These are phyloP conservation scores for Polyporus arcularius DNA, from an alignment of 768 basidiomycete genomes.

Conservation along the genomic window DNA sequence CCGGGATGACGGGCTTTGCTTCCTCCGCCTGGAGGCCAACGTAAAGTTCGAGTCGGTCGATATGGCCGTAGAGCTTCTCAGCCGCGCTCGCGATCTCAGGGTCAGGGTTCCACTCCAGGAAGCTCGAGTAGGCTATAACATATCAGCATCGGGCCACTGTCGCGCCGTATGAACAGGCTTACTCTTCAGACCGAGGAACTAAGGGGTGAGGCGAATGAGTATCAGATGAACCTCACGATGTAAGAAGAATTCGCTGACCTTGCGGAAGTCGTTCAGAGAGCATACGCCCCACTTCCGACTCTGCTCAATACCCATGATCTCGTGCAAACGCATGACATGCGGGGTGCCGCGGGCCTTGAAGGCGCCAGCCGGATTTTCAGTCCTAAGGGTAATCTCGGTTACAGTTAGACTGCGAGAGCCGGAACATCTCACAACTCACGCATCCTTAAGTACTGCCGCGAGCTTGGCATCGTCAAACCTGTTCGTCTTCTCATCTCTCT, in stretches of 20 bases:
- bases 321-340: conserved; percentile 66
- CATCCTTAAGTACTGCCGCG: conserved; percentile 62
- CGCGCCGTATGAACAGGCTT: conserved; percentile 20
- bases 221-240: background rate
- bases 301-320: conserved; percentile 83
- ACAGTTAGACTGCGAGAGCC: background rate
- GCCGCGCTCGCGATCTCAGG: conserved; percentile 68
- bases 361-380: conserved; percentile 67
- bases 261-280: conserved; percentile 82
- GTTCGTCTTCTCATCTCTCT: conserved; percentile 56
- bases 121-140: conserved; percentile 58
- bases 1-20: conserved; percentile 70
- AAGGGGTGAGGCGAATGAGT: background rate
- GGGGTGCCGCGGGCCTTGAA: conserved; percentile 82
- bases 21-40: conserved; percentile 81
- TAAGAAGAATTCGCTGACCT: conserved; percentile 34
- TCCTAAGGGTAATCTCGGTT: conserved; percentile 40
- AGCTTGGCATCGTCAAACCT: conserved; percentile 71
- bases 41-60: conserved; percentile 79
- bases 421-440: conserved; percentile 47
- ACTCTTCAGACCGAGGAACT: conserved; percentile 82
- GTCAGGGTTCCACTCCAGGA: conserved; percentile 82
- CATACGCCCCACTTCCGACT: conserved; percentile 81
- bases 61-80: conserved; percentile 75
- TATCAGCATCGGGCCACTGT: background rate